Base-by-base conservation (phyloP, 129 eudicot species). In the Sambucus nigra region DNA sequence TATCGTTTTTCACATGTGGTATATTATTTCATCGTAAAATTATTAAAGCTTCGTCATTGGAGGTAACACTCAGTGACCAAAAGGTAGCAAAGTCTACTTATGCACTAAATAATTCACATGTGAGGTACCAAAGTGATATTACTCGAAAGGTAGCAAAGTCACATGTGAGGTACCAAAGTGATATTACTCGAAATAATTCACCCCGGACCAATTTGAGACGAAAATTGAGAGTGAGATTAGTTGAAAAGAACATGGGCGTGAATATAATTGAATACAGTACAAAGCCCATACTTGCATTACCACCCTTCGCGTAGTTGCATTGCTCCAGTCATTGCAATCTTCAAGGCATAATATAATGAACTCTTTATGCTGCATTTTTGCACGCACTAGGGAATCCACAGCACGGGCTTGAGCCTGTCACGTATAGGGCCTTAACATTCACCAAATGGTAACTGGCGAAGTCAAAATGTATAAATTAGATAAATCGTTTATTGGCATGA, bases 251-350 rank as follows among this genome's bases (percentile, higher is more conserved):
- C 40, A 21, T 19, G 19, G n/a, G 23, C 14, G 19, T 47, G 15
- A 28, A 60, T 23, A 22, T 41, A 63, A 44, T 25, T 13, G 3
- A 13, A 4, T 17, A 22, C 22, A 60, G 56, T 41, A 32, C 38
- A 23, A 57, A 57, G 47, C 49, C 63, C 80, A 42, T 72, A 82
- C 98, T 70, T 91, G 98, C 98, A 91, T 91, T 39, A 91, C 98
- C 58, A 91, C 85, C 64, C 95, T 85, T 60, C 98, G 67, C 22
- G 95, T 91, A 57, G 89, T 91, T 25, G 98, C 98, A 79, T 85
- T 85, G 64, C 95, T 91, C 98, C 98, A 91, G 65, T 91, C 98
- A 69, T 77, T 79, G 74, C 95, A 91, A 56, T 91, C 98, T 68
- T 91, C 98, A 67, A 91, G 98, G 70, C 98, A 91, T 60, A 91